Percentiles rank a stretch among this genome's conserved stretches.
Evolutionary conservation across 2,329 filamentous ascomycete species (phyloP).

Genomic region (Sporothrix inflata): DNA sequence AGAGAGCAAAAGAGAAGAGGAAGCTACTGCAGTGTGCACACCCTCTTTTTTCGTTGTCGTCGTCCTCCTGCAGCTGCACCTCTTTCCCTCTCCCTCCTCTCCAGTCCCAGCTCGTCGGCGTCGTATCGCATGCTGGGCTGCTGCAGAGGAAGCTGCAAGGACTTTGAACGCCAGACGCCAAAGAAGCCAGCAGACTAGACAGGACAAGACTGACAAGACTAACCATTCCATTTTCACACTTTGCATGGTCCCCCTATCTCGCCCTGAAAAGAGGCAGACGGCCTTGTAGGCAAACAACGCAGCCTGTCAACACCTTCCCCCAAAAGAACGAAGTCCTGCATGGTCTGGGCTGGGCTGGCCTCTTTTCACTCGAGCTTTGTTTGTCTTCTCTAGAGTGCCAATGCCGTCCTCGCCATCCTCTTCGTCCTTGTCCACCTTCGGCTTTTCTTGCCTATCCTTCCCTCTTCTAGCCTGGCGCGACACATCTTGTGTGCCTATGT

Average conservation of each 20-base stretch:
- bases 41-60: neutral
- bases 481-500: neutral
- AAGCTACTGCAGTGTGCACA: conserved; percentile 2
- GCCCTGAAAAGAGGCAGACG: neutral
- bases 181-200: neutral
- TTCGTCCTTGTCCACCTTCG: neutral
- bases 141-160: neutral
- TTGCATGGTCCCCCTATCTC: neutral
- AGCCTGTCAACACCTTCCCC: neutral
- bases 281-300: neutral
- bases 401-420: neutral
- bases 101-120: neutral
- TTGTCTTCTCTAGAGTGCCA: neutral
- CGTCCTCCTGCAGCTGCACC: conserved; percentile 6
- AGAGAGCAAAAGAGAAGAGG: neutral
- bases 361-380: neutral
- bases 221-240: too few species aligned
- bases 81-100: neutral
- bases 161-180: neutral
- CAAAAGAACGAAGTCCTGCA: neutral
- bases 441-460: neutral
- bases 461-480: neutral
- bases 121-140: neutral
- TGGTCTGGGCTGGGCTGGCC: neutral
- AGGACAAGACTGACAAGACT: neutral